Base-by-base conservation (phyloP, 2,329 filamentous ascomycete genomes). In the Hypoxylon sp. region DNA sequence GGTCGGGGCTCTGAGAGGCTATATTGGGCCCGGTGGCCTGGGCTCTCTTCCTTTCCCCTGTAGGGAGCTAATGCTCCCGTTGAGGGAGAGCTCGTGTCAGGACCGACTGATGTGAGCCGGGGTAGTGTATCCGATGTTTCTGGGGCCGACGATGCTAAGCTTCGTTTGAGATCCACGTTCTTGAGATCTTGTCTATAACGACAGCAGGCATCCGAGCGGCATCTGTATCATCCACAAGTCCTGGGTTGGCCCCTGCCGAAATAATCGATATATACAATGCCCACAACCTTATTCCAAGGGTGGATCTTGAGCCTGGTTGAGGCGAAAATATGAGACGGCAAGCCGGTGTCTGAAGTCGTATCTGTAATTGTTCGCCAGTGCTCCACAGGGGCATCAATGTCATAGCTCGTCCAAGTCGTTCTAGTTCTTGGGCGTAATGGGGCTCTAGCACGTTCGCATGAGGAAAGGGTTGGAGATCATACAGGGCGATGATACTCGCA, bases 171-270 rank as follows among this genome's bases (percentile, higher is more conserved):
- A 81, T 81, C 82, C 82, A 84, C 69, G 80, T 82, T 79, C 81
- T 81, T 72, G 77, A 77, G 72, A 82, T 83, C 78, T 79, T 81
- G 81, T 85, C 82, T 84, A 83, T 82, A 72, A 80, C 79, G 76
- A 81, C 80, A 78, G 82, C 79, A 75, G 80, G 84, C 85, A 87
- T 86, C 78, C 82, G 83, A 81, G 79, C 83, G 81, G 78, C 80
- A 84, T 83, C 73, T 71, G 63, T 50, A 55, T 59, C 64, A 73
- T 74, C 70, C 63, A 73, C 63, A 34, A 63, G 27, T 61, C 41
- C 61, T 51, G 19, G 62, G 19, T 43, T 48, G 23, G 47, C 34
- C 60, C 65, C 64, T 67, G 54, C 57, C 39, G 30, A 51, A 63
- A 41, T 19, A 62, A 43, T 57, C 54, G 51, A 16, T 52, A 39